Conservation (phyloP, 208 protist species). For the Leishmania tarentolae region DNA sequence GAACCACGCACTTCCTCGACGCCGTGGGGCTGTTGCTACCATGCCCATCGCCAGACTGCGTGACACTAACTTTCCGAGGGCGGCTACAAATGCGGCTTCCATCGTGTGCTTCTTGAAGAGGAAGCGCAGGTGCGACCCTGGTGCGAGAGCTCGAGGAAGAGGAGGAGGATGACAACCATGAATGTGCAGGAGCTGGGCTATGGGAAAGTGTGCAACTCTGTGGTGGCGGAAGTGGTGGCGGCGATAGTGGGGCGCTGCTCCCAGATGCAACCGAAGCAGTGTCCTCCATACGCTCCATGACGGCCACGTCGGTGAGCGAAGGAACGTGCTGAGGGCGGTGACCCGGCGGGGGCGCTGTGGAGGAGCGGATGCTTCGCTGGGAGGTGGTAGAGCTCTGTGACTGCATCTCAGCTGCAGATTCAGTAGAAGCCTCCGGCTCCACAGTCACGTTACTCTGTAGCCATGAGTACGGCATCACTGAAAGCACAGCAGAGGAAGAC, state of each 20-base stretch:
- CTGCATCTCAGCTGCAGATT: background rate
- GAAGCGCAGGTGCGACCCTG: slow-evolving; percentile 2
- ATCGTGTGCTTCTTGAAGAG: slow-evolving; percentile 12
- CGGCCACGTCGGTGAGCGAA: background rate
- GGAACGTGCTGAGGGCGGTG: background rate
- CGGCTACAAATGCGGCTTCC: background rate
- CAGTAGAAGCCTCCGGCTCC: background rate
- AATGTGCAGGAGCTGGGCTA: background rate
- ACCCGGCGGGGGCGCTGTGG: background rate
- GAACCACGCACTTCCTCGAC: background rate
- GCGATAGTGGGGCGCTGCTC: slow-evolving; percentile 1
- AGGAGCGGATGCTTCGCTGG: background rate
- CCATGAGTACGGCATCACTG: slow-evolving; percentile 19
- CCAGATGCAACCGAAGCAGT: background rate
- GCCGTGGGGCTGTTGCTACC: background rate
- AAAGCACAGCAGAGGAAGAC: background rate
- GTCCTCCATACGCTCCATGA: background rate
- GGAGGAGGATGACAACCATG: background rate
- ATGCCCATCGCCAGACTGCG: background rate
- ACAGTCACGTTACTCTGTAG: background rate
- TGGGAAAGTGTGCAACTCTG: slow-evolving; percentile 17
- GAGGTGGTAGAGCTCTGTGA: background rate
- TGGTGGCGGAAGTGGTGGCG: slow-evolving; percentile 13
- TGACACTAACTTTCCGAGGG: background rate
- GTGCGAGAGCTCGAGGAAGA: background rate